Conservation (phyloP, 148 eudicot species). For the Persicaria tinctoria region DNA sequence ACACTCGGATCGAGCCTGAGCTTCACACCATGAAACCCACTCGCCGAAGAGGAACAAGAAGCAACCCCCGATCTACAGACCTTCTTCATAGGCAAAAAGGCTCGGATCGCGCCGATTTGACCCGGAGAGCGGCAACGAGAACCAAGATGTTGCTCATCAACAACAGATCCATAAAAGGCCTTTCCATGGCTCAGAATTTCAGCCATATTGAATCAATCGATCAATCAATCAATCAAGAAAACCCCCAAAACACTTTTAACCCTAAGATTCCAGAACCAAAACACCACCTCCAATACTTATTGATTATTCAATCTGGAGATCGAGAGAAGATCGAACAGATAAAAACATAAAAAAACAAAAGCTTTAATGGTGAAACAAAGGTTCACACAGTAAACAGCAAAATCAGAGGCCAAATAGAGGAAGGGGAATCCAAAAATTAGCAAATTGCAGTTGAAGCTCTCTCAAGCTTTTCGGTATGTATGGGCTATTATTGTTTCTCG, state of each 20-base stretch:
- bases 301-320: background rate
- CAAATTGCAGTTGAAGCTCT: background rate
- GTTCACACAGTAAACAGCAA: background rate
- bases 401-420: background rate
- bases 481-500: background rate
- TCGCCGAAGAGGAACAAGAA: slow-evolving; percentile 17
- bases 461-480: background rate
- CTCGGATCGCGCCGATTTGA: background rate
- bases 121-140: slow-evolving; percentile 6
- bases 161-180: background rate
- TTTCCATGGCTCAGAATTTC: background rate
- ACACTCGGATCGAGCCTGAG: slow-evolving; percentile 10
- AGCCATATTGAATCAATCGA: slow-evolving; percentile 7
- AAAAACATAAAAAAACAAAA: background rate
- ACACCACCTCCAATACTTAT: background rate
- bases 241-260: background rate
- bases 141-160: background rate
- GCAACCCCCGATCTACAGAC: slow-evolving; percentile 16
- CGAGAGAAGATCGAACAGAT: background rate
- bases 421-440: background rate
- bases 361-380: slow-evolving; percentile 1
- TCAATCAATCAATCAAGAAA: background rate
- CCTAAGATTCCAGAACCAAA: background rate
- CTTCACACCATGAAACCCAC: slow-evolving; percentile 32
- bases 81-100: slow-evolving; percentile 17